Evolutionary conservation across 306 rosid genomes (phyloP), one percentile per base, ranked within the genome.

Genomic region (Myrica gale): DNA sequence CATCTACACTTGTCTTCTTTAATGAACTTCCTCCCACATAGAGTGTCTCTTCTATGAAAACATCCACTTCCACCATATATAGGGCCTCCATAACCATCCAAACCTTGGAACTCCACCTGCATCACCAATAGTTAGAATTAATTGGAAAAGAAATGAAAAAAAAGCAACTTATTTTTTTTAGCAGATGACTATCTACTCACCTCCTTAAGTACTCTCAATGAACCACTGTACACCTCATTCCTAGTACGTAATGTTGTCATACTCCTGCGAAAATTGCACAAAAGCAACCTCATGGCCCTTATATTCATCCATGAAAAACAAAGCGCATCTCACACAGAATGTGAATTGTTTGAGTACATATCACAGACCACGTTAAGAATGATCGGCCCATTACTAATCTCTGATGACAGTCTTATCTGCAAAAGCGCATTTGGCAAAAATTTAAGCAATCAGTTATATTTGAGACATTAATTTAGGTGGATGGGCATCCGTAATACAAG

Each of bases 351-450:
- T 23, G 97, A 88, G 71, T 84, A 86, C 98, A 91, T 93, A 73
- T 91, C 96, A 82, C 97, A 93, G 43, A 91, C 97, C 50, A 93
- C 91, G 42, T 82, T 93, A 10, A 91, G 92, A 84, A 88, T 82
- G 13, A 93, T 71, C 57, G 86, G 65, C 15, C 94, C 94, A 1
- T 90, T 91, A 90, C 97, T 93, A 9, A 93, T 91, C 54, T 73
- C 74, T 0, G 98, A 93, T 73, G 98, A 93, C 77, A 93, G 92
- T 71, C 97, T 87, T 21, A 91, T 73, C 98, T 94, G 85, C 84
- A 84, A 23, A 72, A 7, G 19, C 52, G 46, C 74, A 77, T 61
- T 61, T 23, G 26, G 26, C 26, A 23, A 23, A 23, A 23, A 23
- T 23, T 0, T 23, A 23, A 23, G 26, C 26, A 23, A 23, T 23